Evolutionary conservation across 768 basidiomycete genomes (phyloP).

Genomic region (Lyophyllum shimeji): DNA sequence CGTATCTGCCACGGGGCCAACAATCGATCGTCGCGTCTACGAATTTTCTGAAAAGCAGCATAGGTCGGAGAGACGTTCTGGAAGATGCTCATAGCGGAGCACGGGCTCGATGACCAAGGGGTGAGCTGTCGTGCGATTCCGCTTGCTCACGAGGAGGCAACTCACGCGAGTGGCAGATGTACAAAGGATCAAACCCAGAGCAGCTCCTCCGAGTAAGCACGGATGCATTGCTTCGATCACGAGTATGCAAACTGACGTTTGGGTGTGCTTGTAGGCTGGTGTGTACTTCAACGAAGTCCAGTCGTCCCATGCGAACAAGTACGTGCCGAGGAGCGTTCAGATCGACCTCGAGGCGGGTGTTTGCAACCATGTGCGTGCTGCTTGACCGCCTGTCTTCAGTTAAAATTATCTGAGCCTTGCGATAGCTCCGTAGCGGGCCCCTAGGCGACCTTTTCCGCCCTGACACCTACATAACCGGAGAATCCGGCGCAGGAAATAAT

Average conservation of each 20-base stretch:
- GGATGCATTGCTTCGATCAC: not conserved
- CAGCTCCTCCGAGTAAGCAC: slow-evolving; percentile 67
- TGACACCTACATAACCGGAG: slow-evolving; percentile 75
- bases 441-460: slow-evolving; percentile 82
- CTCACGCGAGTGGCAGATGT: slow-evolving; percentile 42
- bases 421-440: slow-evolving; percentile 63
- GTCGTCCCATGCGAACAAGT: slow-evolving; percentile 54
- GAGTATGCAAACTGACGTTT: not conserved
- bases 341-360: slow-evolving; percentile 91
- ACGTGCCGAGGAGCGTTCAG: slow-evolving; percentile 88
- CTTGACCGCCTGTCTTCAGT: not conserved
- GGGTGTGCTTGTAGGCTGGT: slow-evolving; percentile 48
- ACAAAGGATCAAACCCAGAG: slow-evolving; percentile 70
- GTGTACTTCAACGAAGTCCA: slow-evolving; percentile 83
- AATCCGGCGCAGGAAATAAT: slow-evolving; percentile 80
- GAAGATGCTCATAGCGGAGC: slow-evolving; percentile 84
- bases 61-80: slow-evolving; percentile 85
- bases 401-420: not conserved
- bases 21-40: slow-evolving; percentile 65
- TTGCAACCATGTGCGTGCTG: slow-evolving; percentile 61
- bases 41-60: slow-evolving; percentile 18
- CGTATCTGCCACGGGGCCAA: slow-evolving; percentile 11
- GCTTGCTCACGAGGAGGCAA: slow-evolving; percentile 5
- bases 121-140: slow-evolving; percentile 36
- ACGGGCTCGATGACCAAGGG: slow-evolving; percentile 74